These are phyloP conservation scores for Leucocoprinus birnbaumii DNA, from an alignment of 768 basidiomycete species.

Conservation along the genomic window DNA sequence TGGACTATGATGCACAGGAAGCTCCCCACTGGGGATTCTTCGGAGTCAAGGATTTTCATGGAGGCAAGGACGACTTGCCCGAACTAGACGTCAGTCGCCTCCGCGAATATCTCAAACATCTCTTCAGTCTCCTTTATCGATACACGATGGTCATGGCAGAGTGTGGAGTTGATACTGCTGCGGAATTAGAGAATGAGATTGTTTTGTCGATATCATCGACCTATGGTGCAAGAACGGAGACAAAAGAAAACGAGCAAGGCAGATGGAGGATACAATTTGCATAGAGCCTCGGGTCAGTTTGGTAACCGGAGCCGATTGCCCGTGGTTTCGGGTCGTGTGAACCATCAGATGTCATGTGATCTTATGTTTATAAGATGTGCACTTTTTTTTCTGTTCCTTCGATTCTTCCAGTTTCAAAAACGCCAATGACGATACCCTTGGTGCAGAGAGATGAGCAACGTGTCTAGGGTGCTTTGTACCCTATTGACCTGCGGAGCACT, in stretches of 20 bases:
- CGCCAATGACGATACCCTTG: conserved; percentile 12
- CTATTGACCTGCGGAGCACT: conserved; percentile 4
- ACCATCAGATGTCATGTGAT: not conserved
- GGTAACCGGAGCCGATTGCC: too few species aligned
- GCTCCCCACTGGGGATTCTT: conserved; percentile 27
- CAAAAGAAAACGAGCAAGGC: too few species aligned
- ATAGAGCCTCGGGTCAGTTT: too few species aligned
- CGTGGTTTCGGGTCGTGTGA: not conserved
- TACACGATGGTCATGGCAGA: conserved; percentile 34
- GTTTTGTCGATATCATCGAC: too few species aligned
- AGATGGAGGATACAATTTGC: too few species aligned
- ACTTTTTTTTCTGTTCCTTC: not conserved
- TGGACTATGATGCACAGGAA: conserved; percentile 31
- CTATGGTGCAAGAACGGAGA: too few species aligned
- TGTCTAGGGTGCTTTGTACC: not conserved
- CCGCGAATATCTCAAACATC: conserved; percentile 30
- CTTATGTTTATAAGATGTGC: not conserved
- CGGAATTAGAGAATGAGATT: not conserved
- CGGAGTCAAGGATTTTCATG: not conserved
- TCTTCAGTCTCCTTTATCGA: conserved; percentile 32
- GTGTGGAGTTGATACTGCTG: conserved; percentile 24
- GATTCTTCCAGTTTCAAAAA: conserved; percentile 14
- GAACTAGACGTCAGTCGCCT: conserved; percentile 18
- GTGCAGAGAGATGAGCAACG: conserved; percentile 12
- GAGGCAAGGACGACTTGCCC: not conserved